Conservation (phyloP, 768 basidiomycete genomes). For the Collybiopsis confluens region DNA sequence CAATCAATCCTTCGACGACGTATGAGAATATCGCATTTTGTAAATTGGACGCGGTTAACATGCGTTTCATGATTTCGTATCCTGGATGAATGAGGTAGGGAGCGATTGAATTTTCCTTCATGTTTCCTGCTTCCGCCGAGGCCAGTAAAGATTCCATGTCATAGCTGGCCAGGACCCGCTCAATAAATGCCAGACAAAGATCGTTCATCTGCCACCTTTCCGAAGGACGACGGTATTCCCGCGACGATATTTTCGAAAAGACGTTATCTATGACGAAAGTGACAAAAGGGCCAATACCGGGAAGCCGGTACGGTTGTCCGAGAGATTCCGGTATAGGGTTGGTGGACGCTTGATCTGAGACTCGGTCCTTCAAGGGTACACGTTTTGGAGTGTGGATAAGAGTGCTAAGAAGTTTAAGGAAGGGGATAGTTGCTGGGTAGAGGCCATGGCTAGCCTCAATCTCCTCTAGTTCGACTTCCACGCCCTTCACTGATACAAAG, state of each 20-base stretch:
- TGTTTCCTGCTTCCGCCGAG: conserved; percentile 45
- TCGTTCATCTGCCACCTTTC: conserved; percentile 90
- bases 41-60: conserved; percentile 69
- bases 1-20: conserved; percentile 74
- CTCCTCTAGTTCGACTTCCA: conserved; percentile 84
- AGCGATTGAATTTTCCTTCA: conserved; percentile 49
- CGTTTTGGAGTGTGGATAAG: conserved; percentile 83
- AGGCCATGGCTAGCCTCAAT: conserved; percentile 73
- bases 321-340: conserved; percentile 78
- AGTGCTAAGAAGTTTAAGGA: conserved; percentile 76
- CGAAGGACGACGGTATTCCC: conserved; percentile 70
- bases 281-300: conserved; percentile 78
- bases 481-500: conserved; percentile 64
- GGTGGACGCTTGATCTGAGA: conserved; percentile 52
- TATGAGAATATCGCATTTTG: conserved; percentile 75
- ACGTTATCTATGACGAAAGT: conserved; percentile 90
- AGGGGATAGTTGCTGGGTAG: conserved; percentile 88
- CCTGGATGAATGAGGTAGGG: conserved; percentile 76
- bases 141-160: conserved; percentile 71
- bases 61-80: conserved; percentile 75
- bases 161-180: conserved; percentile 77
- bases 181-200: conserved; percentile 78
- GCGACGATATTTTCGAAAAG: conserved; percentile 67
- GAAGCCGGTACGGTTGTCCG: conserved; percentile 75
- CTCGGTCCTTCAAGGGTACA: conserved; percentile 53